Conservation (phyloP, 495 filamentous ascomycete genomes). For the Astrothelium subdiscretum region DNA sequence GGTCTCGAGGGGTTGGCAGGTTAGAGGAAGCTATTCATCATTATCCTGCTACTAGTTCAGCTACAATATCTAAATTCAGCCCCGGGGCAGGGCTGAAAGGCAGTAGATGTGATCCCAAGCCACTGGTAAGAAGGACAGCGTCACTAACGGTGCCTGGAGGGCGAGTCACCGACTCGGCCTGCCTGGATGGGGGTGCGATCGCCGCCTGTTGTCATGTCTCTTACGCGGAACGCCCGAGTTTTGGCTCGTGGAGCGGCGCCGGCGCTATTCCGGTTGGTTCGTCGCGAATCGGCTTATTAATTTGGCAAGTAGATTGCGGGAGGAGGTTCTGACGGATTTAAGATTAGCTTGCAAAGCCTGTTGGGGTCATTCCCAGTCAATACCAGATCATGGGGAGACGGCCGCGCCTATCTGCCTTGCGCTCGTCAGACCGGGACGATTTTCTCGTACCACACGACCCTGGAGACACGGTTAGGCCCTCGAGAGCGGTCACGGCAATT, state of each 20-base stretch:
- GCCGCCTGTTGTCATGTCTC: background rate
- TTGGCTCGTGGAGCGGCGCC: background rate
- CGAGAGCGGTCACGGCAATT: background rate
- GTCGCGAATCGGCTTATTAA: background rate
- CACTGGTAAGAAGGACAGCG: conserved; percentile 1
- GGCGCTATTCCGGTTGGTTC: background rate
- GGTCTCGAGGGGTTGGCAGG: background rate
- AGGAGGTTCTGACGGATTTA: background rate
- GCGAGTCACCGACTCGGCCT: background rate
- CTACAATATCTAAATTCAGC: conserved; percentile 2
- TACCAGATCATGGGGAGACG: background rate
- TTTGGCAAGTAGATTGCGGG: background rate
- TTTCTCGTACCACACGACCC: background rate
- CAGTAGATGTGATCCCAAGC: background rate
- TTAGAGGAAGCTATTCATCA: background rate
- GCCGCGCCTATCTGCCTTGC: background rate
- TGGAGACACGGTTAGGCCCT: background rate
- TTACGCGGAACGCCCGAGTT: background rate
- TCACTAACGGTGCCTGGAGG: background rate
- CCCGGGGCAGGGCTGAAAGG: background rate
- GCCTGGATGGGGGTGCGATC: background rate
- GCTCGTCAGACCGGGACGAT: conserved; percentile 1
- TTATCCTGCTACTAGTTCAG: background rate
- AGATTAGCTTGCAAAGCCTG: background rate
- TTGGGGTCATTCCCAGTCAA: background rate